Evolutionary conservation across 1,284 basidiomycete species (phyloP), one percentile per base, ranked within the genome.

Genomic region (Puccinia novopanici): DNA sequence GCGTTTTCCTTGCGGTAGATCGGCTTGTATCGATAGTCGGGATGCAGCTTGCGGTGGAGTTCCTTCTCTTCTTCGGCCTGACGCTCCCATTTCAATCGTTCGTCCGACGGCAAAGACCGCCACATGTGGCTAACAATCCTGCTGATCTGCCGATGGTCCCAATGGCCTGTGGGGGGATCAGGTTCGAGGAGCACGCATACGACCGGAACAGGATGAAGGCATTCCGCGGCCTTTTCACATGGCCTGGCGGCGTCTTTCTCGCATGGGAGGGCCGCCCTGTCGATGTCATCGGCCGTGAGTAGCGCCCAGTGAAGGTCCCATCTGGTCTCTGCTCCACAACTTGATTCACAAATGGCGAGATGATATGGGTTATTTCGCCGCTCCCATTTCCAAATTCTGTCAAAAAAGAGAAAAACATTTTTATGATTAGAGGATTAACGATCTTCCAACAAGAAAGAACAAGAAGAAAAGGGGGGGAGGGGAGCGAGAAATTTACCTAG

Each of bases 131-230:
- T 83, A 17, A 84, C 84, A 75, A 85, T 84, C 30, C 83, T 72
- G 50, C 83, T 84, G 70, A 85, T 84, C 71, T 85, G 84, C 57
- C 84, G 83, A 70, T 84, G 83, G 72, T 85, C 84, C n/a, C n/a
- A n/a, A n/a, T n/a, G n/a, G n/a, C n/a, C n/a, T n/a, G n/a, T n/a
- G n/a, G n/a, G 22, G 78, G 78, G 12, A 80, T 80, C 15, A 80
- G 78, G 48, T 80, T 80, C 22, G 78, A 71, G 57, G 78, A 71
- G 40, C 78, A 80, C 24, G 78, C 78, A 40, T 74, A 61, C 45
- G 78, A 80, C 17, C 78, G 55, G 37, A 80, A 80, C 30, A 80
- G 50, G 34, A 80, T 80, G 61, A 80, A 80, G 3, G 78, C 78
- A 72, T 80, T 80, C 24, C 78, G 70, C 4, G 78, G 78, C 15